phyloP scores from a whole-genome alignment of 768 basidiomycete species.

The Naganishia vishniacii region DNA sequence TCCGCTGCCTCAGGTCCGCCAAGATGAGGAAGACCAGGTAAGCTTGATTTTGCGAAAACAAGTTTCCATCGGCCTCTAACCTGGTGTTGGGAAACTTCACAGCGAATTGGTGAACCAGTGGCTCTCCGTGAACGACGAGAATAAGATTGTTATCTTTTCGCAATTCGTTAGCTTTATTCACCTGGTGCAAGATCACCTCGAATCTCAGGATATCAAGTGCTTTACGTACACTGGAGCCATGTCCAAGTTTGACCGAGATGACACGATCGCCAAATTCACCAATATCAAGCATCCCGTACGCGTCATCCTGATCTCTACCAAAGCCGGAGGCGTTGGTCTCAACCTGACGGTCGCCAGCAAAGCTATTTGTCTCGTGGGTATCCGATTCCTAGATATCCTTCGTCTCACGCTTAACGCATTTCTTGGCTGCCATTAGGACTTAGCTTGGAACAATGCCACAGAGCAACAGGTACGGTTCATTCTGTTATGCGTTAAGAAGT shows the following conservation, averaged over 20 bases:
- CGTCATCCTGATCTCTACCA: conserved; percentile 49
- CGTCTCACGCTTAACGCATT: not conserved
- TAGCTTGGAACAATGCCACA: conserved; percentile 49
- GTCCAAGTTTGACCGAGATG: conserved; percentile 40
- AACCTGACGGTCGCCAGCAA: conserved; percentile 37
- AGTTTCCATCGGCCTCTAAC: not conserved
- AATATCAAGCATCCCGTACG: conserved; percentile 33
- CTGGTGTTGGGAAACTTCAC: conserved; percentile 49
- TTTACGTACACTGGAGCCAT: conserved; percentile 48
- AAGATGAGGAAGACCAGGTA: conserved; percentile 56
- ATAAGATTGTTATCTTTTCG: conserved; percentile 62
- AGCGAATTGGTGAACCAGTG: conserved; percentile 57
- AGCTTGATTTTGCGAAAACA: not conserved
- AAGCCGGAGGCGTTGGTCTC: conserved; percentile 49
- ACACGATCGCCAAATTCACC: conserved; percentile 40
- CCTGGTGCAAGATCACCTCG: conserved; percentile 62
- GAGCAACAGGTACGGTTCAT: conserved; percentile 32
- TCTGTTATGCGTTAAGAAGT: no score
- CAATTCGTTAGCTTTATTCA: conserved; percentile 62
- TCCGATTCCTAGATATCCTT: not conserved
- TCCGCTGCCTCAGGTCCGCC: conserved; percentile 56
- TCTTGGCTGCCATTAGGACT: conserved; percentile 31
- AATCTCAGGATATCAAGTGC: conserved; percentile 48
- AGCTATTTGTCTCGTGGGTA: conserved; percentile 36
- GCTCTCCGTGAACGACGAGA: conserved; percentile 45